Base-by-base conservation (phyloP, 192 early-diverging fungal genomes). In the Cetraspora pellucida region DNA sequence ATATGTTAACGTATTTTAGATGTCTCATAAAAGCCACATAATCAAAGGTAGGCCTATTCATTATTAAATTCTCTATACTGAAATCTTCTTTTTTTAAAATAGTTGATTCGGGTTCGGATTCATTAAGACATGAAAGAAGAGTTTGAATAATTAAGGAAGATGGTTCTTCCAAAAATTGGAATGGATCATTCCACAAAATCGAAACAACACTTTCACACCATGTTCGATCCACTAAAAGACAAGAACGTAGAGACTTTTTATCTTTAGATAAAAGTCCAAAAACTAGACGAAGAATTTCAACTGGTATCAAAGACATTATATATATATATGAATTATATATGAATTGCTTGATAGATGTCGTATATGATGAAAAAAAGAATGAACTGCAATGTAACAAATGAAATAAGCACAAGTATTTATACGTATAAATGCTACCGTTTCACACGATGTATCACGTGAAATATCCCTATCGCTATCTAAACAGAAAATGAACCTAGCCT, bases 111-210 rank as follows among this genome's bases (percentile, higher is more conserved):
- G 28, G 19, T n/a, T 37, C 31, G 3, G 28, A 37, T n/a, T 37
- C 31, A 10, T 30, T 8, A n/a, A 65, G 31, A 65, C 63, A 65
- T 9, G 31, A 65, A 65, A 65, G 14, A 19, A 37, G 31, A 37
- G 63, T 65, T 30, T 28, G 28, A 43, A 65, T 65, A n/a, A 65
- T n/a, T 14, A 14, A 17, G 19, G 28, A 5, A n/a, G 63, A 65
- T 9, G 63, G 37, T 37, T n/a, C 63, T 44, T 65, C 43, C 16
- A 65, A 8, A 44, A 44, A 7, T 10, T 44, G 9, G 52, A 71
- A 71, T 9, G 69, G 69, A 11, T 71, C 17, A 1, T 47, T 71
- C 69, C 69, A 71, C 19, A 71, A 54, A 71, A 71, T 54, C 6
- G 27, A 52, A 30, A 71, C 69, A 10, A 45, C 23, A 13, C 28